phyloP scores from a whole-genome alignment of 2,329 filamentous ascomycete genomes.

The Phialophora tarda region DNA sequence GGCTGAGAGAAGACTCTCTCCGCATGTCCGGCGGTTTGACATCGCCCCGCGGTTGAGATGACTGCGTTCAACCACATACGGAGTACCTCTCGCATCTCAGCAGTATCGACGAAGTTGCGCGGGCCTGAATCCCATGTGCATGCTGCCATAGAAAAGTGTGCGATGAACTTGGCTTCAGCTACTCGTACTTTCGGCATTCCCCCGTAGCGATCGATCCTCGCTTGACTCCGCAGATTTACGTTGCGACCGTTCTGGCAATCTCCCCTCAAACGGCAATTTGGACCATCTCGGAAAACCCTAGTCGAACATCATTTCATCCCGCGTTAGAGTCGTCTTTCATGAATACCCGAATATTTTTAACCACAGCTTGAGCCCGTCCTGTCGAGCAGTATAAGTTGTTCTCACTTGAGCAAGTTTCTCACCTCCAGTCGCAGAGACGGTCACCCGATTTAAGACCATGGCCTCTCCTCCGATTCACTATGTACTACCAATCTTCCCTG shows the following conservation, averaged over 20 bases:
- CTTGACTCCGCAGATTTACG: not conserved
- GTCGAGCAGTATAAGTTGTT: not conserved
- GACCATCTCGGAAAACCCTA: not conserved
- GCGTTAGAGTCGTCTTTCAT: not conserved
- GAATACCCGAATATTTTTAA: not conserved
- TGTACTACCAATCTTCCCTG: constrained; percentile 45
- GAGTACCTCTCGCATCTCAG: not conserved
- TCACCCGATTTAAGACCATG: constrained; percentile 8
- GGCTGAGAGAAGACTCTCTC: too few relatives aligned
- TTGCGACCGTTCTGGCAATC: not conserved
- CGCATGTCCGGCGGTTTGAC: not conserved
- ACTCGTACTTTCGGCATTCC: not conserved
- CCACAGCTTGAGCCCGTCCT: not conserved
- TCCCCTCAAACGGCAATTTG: not conserved
- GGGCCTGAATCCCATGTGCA: not conserved
- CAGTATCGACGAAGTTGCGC: not conserved
- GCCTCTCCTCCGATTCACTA: constrained; percentile 27
- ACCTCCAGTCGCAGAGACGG: not conserved
- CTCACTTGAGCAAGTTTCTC: not conserved
- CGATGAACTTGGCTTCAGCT: not conserved
- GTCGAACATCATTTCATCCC: not conserved
- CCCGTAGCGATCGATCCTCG: not conserved
- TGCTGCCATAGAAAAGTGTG: not conserved
- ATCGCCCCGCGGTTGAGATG: not conserved
- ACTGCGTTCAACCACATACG: not conserved